phyloP scores from a whole-genome alignment of 768 basidiomycete genomes.

The Scleroderma bovista region DNA sequence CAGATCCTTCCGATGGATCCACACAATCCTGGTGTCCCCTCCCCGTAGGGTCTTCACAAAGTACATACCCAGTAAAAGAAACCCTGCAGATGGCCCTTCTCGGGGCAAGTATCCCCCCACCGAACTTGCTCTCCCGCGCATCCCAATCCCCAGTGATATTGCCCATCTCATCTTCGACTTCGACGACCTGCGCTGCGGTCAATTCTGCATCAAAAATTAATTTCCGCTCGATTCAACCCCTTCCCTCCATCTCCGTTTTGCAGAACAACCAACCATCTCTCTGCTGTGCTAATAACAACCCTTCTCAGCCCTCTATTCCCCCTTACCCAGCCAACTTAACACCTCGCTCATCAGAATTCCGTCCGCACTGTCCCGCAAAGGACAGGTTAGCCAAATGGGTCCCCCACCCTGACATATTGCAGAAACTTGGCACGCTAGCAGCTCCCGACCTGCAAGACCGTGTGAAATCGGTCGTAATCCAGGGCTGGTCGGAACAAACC shows the following conservation, averaged over 20 bases:
- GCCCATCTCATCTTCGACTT: slow-evolving; percentile 3
- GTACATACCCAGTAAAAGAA: slow-evolving; percentile 31
- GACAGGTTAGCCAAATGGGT: slow-evolving; percentile 24
- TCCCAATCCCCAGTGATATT: slow-evolving; percentile 26
- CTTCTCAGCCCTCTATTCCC: no score
- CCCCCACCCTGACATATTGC: neutral
- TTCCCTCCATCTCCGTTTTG: neutral
- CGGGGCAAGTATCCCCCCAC: slow-evolving; percentile 22
- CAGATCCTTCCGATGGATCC: neutral
- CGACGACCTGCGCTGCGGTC: neutral
- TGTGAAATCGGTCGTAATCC: neutral
- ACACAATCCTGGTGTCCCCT: neutral
- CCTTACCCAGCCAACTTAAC: slow-evolving; percentile 10
- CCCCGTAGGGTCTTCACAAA: slow-evolving; percentile 14
- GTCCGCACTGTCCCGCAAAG: slow-evolving; percentile 24
- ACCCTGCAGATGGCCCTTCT: slow-evolving; percentile 37
- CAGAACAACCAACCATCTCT: neutral
- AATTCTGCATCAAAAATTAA: neutral
- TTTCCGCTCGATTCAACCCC: neutral
- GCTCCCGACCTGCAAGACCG: neutral
- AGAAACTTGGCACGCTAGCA: no score
- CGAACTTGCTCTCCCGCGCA: slow-evolving; percentile 24
- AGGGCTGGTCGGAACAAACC: slow-evolving; percentile 27
- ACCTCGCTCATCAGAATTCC: slow-evolving; percentile 9
- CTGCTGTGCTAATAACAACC: no score